Evolutionary conservation across 495 filamentous ascomycete species (phyloP).

Genomic region (Neurospora discreta): DNA sequence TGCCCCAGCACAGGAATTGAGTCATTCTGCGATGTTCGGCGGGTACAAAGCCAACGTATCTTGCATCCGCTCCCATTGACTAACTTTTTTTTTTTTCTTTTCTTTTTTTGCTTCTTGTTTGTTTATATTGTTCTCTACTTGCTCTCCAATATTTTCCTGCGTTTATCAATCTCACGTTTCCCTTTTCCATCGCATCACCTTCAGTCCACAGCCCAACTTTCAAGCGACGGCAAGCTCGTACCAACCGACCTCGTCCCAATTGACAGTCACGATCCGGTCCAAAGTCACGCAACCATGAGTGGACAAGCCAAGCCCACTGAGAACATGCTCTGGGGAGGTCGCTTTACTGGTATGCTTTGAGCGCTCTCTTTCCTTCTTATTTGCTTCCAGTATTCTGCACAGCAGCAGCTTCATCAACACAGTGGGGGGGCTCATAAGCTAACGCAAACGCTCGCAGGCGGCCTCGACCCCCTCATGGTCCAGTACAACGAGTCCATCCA

Average conservation of each 20-base stretch:
- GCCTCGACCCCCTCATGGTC: conserved; percentile 81
- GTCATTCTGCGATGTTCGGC: not conserved
- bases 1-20: not conserved
- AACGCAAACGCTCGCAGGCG: conserved; percentile 33
- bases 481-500: conserved; percentile 80
- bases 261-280: not conserved
- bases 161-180: not conserved
- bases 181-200: not conserved
- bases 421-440: not conserved
- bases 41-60: not conserved
- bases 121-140: not conserved
- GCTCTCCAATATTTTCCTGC: not conserved
- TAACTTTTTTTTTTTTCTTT: not conserved
- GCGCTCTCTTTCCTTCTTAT: not conserved
- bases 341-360: conserved; percentile 53
- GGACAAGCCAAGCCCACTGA: conserved; percentile 13
- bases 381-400: not conserved
- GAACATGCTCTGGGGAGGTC: conserved; percentile 76
- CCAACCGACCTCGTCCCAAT: not conserved
- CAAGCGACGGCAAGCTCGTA: not conserved
- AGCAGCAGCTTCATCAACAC: not conserved
- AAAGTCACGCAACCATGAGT: conserved; percentile 1
- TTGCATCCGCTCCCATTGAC: not conserved
- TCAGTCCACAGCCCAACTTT: not conserved
- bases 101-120: not conserved